phyloP scores from a whole-genome alignment of 331 rosid species.

The Spiraea crenata region DNA sequence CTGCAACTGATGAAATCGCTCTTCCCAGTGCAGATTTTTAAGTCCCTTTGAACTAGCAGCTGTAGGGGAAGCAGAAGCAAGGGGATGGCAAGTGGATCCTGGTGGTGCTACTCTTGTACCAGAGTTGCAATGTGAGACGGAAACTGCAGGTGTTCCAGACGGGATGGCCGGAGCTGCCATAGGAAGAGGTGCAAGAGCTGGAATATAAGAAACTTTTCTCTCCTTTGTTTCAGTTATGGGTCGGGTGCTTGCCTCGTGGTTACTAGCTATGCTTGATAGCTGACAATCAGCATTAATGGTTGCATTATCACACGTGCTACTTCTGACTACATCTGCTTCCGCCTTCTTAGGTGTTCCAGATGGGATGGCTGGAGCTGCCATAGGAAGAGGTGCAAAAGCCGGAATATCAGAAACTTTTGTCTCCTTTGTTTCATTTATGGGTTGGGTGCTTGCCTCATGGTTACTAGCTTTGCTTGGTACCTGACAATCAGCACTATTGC shows the following conservation, averaged over 20 bases:
- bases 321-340: constrained; percentile 68
- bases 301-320: constrained; percentile 46
- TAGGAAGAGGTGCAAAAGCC: too few species aligned
- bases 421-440: constrained; percentile 49
- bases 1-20: constrained; percentile 61
- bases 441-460: constrained; percentile 21
- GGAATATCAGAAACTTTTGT: constrained; percentile 38
- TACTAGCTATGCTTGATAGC: constrained; percentile 35
- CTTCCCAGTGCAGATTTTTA: constrained; percentile 68
- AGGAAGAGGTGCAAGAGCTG: constrained; percentile 62
- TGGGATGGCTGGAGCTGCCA: too few species aligned
- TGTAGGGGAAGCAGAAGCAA: constrained; percentile 42
- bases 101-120: constrained; percentile 43
- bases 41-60: constrained; percentile 41
- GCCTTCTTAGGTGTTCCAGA: constrained; percentile 43
- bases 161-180: constrained; percentile 47
- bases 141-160: constrained; percentile 63
- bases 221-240: constrained; percentile 5
- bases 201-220: constrained; percentile 34
- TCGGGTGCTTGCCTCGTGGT: constrained; percentile 32
- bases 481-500: constrained; percentile 34
- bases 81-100: constrained; percentile 41
- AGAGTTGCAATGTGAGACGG: constrained; percentile 47
- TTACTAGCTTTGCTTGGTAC: constrained; percentile 31
- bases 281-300: constrained; percentile 37